phyloP scores from a whole-genome alignment of 805 yeast genomes.

The Komagataella populi region DNA sequence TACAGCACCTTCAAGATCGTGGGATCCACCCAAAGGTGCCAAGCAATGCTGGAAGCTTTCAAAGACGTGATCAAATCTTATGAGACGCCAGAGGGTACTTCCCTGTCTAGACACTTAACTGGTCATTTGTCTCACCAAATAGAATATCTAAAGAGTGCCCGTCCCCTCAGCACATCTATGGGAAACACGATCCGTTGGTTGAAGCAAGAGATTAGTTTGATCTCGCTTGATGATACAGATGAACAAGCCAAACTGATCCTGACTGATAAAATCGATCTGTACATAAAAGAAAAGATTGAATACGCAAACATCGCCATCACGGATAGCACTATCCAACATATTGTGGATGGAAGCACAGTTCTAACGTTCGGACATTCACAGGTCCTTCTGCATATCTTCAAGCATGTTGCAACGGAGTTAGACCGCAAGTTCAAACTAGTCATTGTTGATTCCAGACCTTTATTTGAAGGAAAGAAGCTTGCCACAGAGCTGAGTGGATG shows the following conservation, averaged over 20 bases:
- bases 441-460: slow-evolving; percentile 85
- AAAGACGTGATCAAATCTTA: slow-evolving; percentile 70
- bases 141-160: slow-evolving; percentile 78
- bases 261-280: slow-evolving; percentile 58
- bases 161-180: slow-evolving; percentile 90
- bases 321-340: slow-evolving; percentile 66
- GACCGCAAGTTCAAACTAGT: slow-evolving; percentile 62
- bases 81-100: slow-evolving; percentile 72
- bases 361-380: slow-evolving; percentile 82
- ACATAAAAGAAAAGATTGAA: slow-evolving; percentile 74
- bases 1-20: slow-evolving; percentile 76
- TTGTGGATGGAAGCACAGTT: slow-evolving; percentile 63
- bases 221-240: slow-evolving; percentile 62
- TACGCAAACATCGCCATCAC: slow-evolving; percentile 74
- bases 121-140: slow-evolving; percentile 84
- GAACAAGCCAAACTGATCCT: slow-evolving; percentile 53
- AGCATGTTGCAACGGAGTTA: slow-evolving; percentile 49
- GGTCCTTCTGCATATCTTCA: slow-evolving; percentile 64
- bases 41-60: slow-evolving; percentile 76
- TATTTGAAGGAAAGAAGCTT: slow-evolving; percentile 81
- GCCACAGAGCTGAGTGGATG: slow-evolving; percentile 44
- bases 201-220: slow-evolving; percentile 79
- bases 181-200: slow-evolving; percentile 97
- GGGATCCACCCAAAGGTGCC: slow-evolving; percentile 81
- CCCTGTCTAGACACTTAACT: slow-evolving; percentile 79